Base-by-base conservation (phyloP, 768 basidiomycete genomes). In the Cystoderma amianthinum region DNA sequence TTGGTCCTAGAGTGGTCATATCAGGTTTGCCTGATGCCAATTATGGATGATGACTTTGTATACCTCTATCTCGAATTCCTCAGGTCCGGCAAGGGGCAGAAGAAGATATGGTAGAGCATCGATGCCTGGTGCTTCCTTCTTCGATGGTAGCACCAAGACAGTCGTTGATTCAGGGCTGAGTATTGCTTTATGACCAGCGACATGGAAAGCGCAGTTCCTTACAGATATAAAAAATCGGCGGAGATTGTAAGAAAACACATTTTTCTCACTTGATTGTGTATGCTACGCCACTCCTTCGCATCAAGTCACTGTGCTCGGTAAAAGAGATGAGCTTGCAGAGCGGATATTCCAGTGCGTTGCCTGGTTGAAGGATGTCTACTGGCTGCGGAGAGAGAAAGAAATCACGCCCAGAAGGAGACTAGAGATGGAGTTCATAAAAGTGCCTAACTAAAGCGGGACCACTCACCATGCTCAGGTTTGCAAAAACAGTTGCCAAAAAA, bases 401-500 rank as follows among this genome's bases (percentile, higher is more conserved):
- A 21, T 69, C 65, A n/a, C 92, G 74, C 5, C 93, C 94, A 15
- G 72, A 61, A 1, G 82, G 82, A 7, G 81, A 72, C 91, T 95
- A 21, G 4, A 45, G 38, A n/a, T 21, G 35, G 24, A 15, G 6
- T 39, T 23, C 36, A n/a, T 39, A 39, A 22, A 38, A 34, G 2
- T 10, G 25, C 3, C 6, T 3, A 7, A 18, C 7, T 12, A 21
- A 6, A n/a, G 21, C 5, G 37, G 3, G 5, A 12, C 11, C 10
- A 68, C 81, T 54, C 55, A 93, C 94, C 48, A 78, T 74, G 39
- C 78, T 85, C 42, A 96, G 61, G 56, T 98, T 98, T 9, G 93
- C 92, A 55, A 97, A 96, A 10, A 97, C 95, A 48, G 84, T 89
- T 1, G 94, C 82, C 16, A 98, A 67, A 61, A 98, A 98, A 62